A percentile compares a stretch with the other conserved stretches of the same genome.
These are phyloP conservation scores for Apocynum venetum DNA, from an alignment of 257 asterid genomes.

Conservation along the genomic window DNA sequence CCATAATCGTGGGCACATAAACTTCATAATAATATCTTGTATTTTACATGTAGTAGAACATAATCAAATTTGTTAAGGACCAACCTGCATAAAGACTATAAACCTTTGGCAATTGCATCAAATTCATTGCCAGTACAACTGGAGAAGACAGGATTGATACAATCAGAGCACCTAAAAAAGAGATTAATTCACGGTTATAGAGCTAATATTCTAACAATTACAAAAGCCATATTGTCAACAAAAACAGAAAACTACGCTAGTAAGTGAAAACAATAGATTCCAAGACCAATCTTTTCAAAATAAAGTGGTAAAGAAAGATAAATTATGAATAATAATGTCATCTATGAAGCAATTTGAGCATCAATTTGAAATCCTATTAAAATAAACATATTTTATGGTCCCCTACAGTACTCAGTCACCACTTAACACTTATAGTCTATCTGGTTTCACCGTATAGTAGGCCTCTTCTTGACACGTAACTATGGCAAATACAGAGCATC, in stretches of 20 bases:
- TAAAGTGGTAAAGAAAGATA: background rate
- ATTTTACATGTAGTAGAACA: background rate
- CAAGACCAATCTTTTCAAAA: background rate
- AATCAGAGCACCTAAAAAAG: slow-evolving; percentile 60
- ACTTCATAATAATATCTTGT: background rate
- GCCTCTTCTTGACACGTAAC: background rate
- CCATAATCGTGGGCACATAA: background rate
- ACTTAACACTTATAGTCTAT: background rate
- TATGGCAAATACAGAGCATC: background rate
- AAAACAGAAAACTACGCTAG: background rate
- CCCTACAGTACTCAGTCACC: background rate
- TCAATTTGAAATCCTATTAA: background rate
- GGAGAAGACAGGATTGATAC: slow-evolving; percentile 83
- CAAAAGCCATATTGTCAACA: background rate
- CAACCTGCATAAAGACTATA: slow-evolving; percentile 75
- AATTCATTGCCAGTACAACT: slow-evolving; percentile 45
- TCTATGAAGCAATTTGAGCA: background rate
- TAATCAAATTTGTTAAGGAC: slow-evolving; percentile 2
- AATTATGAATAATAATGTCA: background rate
- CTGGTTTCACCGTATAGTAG: background rate
- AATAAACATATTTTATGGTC: background rate
- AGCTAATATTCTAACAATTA: background rate
- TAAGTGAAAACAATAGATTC: no score
- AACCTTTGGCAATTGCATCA: slow-evolving; percentile 71
- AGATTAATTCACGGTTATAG: slow-evolving; percentile 2